Base-by-base conservation (phyloP, 1,139 yeast genomes). In the Geotrichum histeridarum region DNA sequence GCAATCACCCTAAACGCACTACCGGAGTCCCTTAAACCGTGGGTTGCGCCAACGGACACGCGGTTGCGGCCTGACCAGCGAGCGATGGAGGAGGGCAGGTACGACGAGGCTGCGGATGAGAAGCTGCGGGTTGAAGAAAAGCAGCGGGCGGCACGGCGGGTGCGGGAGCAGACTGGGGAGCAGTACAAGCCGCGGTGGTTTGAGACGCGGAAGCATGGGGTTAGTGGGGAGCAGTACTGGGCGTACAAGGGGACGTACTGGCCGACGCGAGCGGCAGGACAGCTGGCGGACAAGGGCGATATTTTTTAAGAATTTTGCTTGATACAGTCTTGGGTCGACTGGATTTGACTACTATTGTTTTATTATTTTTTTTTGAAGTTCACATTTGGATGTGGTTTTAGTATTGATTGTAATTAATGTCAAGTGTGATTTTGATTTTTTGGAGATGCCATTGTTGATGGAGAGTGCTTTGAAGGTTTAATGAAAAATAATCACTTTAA, bases 31-130 rank as follows among this genome's bases (percentile, higher is more conserved):
- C 75, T 84, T 60, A 68, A 67, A 59, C 74, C 78, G 27, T 85
- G 86, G 82, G 63, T 93, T 47, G 84, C 97, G 0, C 94, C 93
- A 32, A 88, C 96, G 0, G 99, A 93, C 69, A 88, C 98, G 0
- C 79, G 99, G 67, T 75, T 89, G 61, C 81, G 99, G 68, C 99
- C 99, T 0, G 99, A 93, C 73, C 99, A 93, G 72, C 79, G 98
- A 59, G 97, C 96, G 4, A 94, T 94, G 99, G 99, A 93, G 69
- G 90, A 90, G 61, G 99, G 98, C n/a, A 71, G 80, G 48, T 94
- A 93, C 65, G 97, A 91, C 63, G 76, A 78, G 27, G 99, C 99
- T 0, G 81, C 94, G 14, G 79, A 77, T n/a, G 95, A 90, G 62
- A 93, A 94, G 73, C 80, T 80, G 60, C 76, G 95, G 50, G 87